phyloP scores from a whole-genome alignment of 192 early-diverging fungal species.

The Backusella circina region DNA sequence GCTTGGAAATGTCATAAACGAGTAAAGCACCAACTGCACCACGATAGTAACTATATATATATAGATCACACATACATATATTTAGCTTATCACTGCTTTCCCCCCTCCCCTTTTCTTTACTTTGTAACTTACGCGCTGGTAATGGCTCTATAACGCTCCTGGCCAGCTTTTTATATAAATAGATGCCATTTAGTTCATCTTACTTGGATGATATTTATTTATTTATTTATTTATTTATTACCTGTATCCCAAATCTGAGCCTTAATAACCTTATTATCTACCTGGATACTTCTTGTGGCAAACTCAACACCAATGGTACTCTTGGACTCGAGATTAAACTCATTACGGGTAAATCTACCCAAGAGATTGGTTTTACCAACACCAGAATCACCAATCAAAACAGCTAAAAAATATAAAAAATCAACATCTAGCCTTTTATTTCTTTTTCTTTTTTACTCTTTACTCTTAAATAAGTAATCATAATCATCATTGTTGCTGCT shows the following conservation, averaged over 20 bases:
- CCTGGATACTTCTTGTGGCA: slow-evolving; percentile 92
- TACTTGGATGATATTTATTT: not conserved
- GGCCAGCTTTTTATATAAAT: slow-evolving; percentile 42
- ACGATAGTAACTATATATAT: slow-evolving; percentile 78
- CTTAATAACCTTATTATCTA: slow-evolving; percentile 97
- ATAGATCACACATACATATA: not conserved
- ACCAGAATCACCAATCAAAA: slow-evolving; percentile 61
- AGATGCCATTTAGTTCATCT: too few relatives aligned
- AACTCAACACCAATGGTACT: slow-evolving; percentile 99
- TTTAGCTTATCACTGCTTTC: not conserved
- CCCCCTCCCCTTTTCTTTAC: not conserved
- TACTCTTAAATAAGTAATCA: slow-evolving; percentile 88
- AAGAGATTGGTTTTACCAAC: slow-evolving; percentile 94
- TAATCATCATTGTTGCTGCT: slow-evolving; percentile 57
- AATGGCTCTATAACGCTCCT: slow-evolving; percentile 83
- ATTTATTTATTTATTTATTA: slow-evolving; percentile 17
- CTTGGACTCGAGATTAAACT: slow-evolving; percentile 98
- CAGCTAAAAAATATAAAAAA: slow-evolving; percentile 35
- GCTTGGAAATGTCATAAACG: slow-evolving; percentile 98
- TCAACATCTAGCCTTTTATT: not conserved
- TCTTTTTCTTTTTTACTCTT: not conserved
- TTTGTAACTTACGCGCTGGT: slow-evolving; percentile 55
- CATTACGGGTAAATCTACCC: slow-evolving; percentile 94
- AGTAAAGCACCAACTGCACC: slow-evolving; percentile 96
- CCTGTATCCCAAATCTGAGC: slow-evolving; percentile 99